Conservation (phyloP, 306 rosid genomes). For the Quercus variabilis region DNA sequence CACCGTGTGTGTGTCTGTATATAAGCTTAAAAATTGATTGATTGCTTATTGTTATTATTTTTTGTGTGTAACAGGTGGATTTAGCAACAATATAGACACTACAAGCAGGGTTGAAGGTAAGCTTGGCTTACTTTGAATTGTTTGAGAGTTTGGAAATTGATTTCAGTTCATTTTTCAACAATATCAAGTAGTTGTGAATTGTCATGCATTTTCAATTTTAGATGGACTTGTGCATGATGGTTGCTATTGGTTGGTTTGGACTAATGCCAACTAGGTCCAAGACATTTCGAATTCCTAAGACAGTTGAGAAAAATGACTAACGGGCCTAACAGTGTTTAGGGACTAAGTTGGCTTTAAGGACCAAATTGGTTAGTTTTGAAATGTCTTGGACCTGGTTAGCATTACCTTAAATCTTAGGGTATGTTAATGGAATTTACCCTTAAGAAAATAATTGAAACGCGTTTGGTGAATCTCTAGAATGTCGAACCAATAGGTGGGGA, state of each 20-base stretch:
- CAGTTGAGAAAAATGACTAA: too few relatives aligned
- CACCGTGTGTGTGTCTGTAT: too few relatives aligned
- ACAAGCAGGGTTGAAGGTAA: constrained; percentile 65
- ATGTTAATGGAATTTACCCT: too few relatives aligned
- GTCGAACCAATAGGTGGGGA: background rate
- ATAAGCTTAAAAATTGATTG: too few relatives aligned
- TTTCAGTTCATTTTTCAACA: background rate
- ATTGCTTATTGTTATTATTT: too few relatives aligned
- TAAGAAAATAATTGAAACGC: background rate
- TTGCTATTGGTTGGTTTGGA: background rate
- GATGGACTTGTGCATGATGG: background rate
- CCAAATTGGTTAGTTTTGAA: too few relatives aligned
- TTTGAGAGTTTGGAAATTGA: background rate
- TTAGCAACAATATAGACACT: constrained; percentile 27
- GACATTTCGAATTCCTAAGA: too few relatives aligned
- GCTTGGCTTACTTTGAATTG: background rate
- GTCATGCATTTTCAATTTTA: background rate
- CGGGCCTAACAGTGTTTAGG: too few relatives aligned
- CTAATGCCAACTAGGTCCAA: too few relatives aligned
- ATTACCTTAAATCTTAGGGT: too few relatives aligned
- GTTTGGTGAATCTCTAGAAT: background rate
- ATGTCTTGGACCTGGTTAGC: too few relatives aligned
- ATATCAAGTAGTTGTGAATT: background rate
- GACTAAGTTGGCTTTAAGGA: too few relatives aligned
- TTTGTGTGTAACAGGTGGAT: constrained; percentile 51